phyloP scores from a whole-genome alignment of 2,329 filamentous ascomycete genomes.

The Neopestalotiopsis sp. region DNA sequence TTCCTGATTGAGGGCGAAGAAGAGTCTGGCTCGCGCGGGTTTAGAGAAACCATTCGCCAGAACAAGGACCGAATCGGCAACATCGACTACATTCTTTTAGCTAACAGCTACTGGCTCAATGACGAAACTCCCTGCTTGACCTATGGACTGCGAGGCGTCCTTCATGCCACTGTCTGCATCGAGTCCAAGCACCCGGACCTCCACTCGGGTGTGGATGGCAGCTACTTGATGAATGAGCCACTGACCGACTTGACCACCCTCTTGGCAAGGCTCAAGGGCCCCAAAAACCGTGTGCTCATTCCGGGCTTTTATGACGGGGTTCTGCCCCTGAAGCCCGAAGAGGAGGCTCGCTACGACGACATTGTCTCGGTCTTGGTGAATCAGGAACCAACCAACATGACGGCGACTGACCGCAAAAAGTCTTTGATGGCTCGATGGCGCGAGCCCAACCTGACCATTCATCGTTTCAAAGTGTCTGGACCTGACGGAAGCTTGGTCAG shows the following conservation, averaged over 20 bases:
- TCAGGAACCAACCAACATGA: slow-evolving; percentile 66
- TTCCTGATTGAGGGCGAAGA: slow-evolving; percentile 98
- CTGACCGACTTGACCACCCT: slow-evolving; percentile 89
- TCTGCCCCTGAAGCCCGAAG: slow-evolving; percentile 73
- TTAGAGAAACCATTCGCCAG: slow-evolving; percentile 79
- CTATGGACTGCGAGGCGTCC: slow-evolving; percentile 90
- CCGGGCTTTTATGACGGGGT: slow-evolving; percentile 90
- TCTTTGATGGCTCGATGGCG: slow-evolving; percentile 94
- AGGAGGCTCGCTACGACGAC: slow-evolving; percentile 82
- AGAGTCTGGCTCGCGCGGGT: slow-evolving; percentile 90
- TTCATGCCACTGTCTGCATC: slow-evolving; percentile 90
- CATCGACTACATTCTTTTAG: slow-evolving; percentile 92
- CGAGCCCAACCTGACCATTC: slow-evolving; percentile 91
- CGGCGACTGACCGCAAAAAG: slow-evolving; percentile 74
- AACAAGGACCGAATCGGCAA: slow-evolving; percentile 86
- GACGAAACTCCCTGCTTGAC: slow-evolving; percentile 95
- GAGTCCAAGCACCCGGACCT: slow-evolving; percentile 87
- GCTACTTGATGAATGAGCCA: slow-evolving; percentile 86
- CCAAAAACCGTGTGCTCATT: slow-evolving; percentile 80
- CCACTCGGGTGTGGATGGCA: slow-evolving; percentile 97
- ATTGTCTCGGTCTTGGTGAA: slow-evolving; percentile 80
- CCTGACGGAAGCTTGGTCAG: slow-evolving; percentile 93
- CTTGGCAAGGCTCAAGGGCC: slow-evolving; percentile 81
- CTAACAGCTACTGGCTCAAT: slow-evolving; percentile 98
- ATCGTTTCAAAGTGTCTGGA: slow-evolving; percentile 90